Evolutionary conservation across 2,329 filamentous ascomycete species (phyloP).

Genomic region (Cladophialophora psammophila): DNA sequence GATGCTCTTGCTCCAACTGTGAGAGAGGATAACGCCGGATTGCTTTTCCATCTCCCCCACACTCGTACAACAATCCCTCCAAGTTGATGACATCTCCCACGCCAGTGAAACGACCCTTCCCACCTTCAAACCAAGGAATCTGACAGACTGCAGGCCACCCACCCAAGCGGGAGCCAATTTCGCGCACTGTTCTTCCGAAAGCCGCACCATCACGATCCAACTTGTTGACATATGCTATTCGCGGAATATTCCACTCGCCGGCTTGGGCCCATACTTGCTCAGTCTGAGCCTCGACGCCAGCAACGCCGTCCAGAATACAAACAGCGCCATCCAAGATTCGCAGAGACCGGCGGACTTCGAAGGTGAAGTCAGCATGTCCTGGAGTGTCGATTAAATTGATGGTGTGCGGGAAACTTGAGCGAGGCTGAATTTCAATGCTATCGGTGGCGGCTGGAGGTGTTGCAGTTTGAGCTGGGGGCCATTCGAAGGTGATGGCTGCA

Average conservation of each 20-base stretch:
- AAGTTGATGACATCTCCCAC: slow-evolving; percentile 83
- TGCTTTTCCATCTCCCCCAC: slow-evolving; percentile 69
- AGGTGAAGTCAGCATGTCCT: slow-evolving; percentile 96
- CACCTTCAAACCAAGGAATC: slow-evolving; percentile 87
- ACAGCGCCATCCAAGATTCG: slow-evolving; percentile 87
- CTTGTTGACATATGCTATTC: slow-evolving; percentile 84
- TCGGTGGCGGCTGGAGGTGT: slow-evolving; percentile 39
- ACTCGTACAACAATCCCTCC: slow-evolving; percentile 76
- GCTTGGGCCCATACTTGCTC: slow-evolving; percentile 96
- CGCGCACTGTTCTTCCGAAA: slow-evolving; percentile 84
- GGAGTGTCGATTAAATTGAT: slow-evolving; percentile 96
- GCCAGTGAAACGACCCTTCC: slow-evolving; percentile 77
- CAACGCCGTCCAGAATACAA: slow-evolving; percentile 91
- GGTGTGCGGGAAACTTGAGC: slow-evolving; percentile 66
- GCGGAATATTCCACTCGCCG: slow-evolving; percentile 81
- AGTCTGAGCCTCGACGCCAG: slow-evolving; percentile 94
- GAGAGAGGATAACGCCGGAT: slow-evolving; percentile 64
- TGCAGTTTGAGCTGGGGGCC: slow-evolving; percentile 68
- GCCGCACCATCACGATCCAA: slow-evolving; percentile 81
- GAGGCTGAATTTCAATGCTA: slow-evolving; percentile 47
- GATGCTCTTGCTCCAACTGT: slow-evolving; percentile 60
- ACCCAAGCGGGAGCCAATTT: slow-evolving; percentile 79
- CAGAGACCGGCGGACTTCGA: slow-evolving; percentile 90
- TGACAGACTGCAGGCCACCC: slow-evolving; percentile 92
- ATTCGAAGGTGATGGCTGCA: slow-evolving; percentile 92